Evolutionary conservation across 495 filamentous ascomycete genomes (phyloP), one percentile per base, ranked within the genome.

Genomic region (Aspergillus kassunensis): DNA sequence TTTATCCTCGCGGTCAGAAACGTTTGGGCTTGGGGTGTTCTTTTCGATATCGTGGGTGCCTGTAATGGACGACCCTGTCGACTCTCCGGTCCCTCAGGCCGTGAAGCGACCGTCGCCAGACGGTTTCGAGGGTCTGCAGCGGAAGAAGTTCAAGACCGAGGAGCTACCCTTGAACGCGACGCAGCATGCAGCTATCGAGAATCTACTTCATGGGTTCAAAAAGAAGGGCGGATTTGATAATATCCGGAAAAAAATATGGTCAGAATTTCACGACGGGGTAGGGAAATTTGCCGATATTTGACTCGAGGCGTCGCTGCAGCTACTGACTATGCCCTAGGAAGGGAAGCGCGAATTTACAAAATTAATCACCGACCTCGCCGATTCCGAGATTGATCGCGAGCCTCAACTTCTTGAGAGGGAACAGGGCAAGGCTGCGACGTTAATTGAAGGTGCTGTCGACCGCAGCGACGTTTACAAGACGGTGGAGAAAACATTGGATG

Each of bases 221-320:
- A 95, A 95, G 71, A 91, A 91, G 66, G 91, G 91, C 19, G 86
- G 86, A 33, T 95, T 91, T 58, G 91, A 96, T 65, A 74, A 70
- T n/a, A 77, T 92, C 53, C 82, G 91, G 44, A 93, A 93, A 63
- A 77, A 85, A 45, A 75, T 89, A 3, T 92, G 88, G 83, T 81
- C 86, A 31, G 82, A 91, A 50, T 90, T 93, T 53, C 83, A 88
- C 55, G 79, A 84, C 25, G 84, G 82, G 49, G 89, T 91, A 80
- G 60, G 83, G 65, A 27, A 34, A 39, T 43, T 27, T 27, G 36
- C 56, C 24, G 29, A 53, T 37, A 53, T 37, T 46, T 36, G 24
- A 6, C 51, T 25, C 16, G 40, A 11, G 12, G 24, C 24, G 4
- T 27, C 24, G 24, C 27, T 40, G 21, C 31, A 25, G 56, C 62